Base-by-base conservation (phyloP, 2,329 filamentous ascomycete species). In the Aspergillus costaricaensis region DNA sequence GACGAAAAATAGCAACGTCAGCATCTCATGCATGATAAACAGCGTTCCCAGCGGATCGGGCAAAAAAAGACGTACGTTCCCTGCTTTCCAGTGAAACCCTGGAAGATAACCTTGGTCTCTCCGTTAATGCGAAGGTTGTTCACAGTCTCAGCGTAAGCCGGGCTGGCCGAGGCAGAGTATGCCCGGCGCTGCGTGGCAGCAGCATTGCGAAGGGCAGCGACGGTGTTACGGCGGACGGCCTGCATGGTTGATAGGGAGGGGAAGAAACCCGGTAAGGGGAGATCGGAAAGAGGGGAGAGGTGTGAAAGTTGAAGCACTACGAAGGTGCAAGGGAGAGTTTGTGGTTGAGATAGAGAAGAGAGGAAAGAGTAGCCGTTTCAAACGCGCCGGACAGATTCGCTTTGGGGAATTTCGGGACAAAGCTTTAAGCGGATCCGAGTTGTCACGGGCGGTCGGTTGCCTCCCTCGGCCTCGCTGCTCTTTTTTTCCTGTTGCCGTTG, bases 1-100 rank as follows among this genome's bases (percentile, higher is more conserved):
- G 52, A 52, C 57, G 63, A 55, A 55, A 63, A 64, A 60, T 49
- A 52, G 60, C 62, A 59, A 63, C 51, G 67, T 77, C 66, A 78
- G 78, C 68, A 75, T 65, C 60, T 50, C 59, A 60, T 54, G 53
- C 43, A 61, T 47, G 27, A 51, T 25, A 25, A 19, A n/a, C 14
- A 36, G 32, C 32, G 32, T 36, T 36, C 39, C 53, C 21, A 9
- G 17, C 9, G 30, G 25, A 36, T 36, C 23, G 15, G 27, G 15
- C n/a, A 27, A 53, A n/a, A n/a, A 19, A 36, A 36, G 32, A 88
- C 89, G 81, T 79, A 92, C 90, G 90, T 94, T 89, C 92, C 92
- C 86, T 96, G 92, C 85, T 91, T 95, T 78, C 94, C 94, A 59
- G 94, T 98, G 80, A 98, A 98, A 70, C 95, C 95, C 83, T 99